phyloP scores from a whole-genome alignment of 345 rosid genomes.

The Eucalyptus sideroxylon region DNA sequence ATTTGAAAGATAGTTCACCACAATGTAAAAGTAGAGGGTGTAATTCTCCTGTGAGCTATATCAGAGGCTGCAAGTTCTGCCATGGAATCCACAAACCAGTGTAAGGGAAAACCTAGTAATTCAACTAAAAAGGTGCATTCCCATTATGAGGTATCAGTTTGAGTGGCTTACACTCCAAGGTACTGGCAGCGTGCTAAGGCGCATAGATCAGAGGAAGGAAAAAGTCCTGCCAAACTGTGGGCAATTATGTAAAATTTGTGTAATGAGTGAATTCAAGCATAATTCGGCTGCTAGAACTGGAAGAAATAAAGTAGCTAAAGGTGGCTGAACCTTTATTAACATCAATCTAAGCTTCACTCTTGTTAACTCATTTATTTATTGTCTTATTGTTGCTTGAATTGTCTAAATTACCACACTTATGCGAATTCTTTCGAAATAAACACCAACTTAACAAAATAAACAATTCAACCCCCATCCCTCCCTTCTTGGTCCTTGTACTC shows the following conservation, averaged over 20 bases:
- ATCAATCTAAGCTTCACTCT: not conserved
- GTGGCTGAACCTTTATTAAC: not conserved
- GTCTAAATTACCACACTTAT: not conserved
- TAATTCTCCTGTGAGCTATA: not conserved
- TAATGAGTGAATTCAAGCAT: not conserved
- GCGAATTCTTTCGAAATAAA: not conserved
- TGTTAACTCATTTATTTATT: not conserved
- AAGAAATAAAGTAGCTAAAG: not conserved
- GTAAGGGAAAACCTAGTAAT: not conserved
- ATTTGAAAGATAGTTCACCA: not conserved
- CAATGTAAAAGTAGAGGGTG: not conserved
- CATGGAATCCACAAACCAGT: not conserved
- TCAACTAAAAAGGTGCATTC: not conserved
- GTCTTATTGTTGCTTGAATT: not conserved
- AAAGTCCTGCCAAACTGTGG: not conserved
- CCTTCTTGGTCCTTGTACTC: not conserved
- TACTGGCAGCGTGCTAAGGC: not conserved
- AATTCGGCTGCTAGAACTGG: not conserved
- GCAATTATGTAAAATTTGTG: not conserved
- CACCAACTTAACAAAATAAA: not conserved
- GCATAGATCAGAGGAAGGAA: not conserved
- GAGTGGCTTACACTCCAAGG: not conserved
- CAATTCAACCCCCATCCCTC: not conserved
- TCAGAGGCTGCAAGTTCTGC: not conserved
- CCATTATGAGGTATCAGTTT: not conserved